phyloP scores from a whole-genome alignment of 129 eudicot species.

The Helichrysum umbraculigerum region DNA sequence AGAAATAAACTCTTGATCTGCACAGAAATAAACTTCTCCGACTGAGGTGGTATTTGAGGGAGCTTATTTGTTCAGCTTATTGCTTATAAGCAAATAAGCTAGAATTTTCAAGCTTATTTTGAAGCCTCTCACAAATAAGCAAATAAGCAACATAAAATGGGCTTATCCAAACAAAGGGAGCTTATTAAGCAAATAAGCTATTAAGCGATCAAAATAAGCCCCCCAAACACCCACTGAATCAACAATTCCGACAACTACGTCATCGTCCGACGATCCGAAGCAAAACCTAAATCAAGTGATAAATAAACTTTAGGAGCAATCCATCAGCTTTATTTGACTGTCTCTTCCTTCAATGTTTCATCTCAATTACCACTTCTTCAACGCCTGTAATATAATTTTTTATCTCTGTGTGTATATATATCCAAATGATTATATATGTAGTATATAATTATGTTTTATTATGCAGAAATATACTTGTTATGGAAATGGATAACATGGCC shows the following conservation, averaged over 20 bases:
- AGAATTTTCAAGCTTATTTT: too few relatives aligned
- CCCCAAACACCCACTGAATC: too few relatives aligned
- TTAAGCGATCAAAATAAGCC: too few relatives aligned
- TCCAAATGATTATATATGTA: not conserved
- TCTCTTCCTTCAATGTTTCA: slow-evolving; percentile 78
- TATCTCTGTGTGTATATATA: not conserved
- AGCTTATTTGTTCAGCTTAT: too few relatives aligned
- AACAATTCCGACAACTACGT: slow-evolving; percentile 28
- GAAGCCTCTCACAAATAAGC: too few relatives aligned
- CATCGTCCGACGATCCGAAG: slow-evolving; percentile 57
- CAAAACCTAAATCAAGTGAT: slow-evolving; percentile 65
- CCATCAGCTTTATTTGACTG: slow-evolving; percentile 88
- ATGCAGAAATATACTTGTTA: slow-evolving; percentile 65
- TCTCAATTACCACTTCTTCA: slow-evolving; percentile 87
- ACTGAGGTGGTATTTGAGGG: too few relatives aligned
- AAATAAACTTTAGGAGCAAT: slow-evolving; percentile 65
- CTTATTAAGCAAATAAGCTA: too few relatives aligned
- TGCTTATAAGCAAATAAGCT: too few relatives aligned
- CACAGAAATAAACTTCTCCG: too few relatives aligned
- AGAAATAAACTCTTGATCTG: too few relatives aligned
- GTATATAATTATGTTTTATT: slow-evolving; percentile 1
- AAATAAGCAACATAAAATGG: too few relatives aligned
- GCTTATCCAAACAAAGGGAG: too few relatives aligned
- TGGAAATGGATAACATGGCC: slow-evolving; percentile 87
- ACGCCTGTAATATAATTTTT: slow-evolving; percentile 66